These are phyloP conservation scores for Amylocarpus encephaloides DNA, from an alignment of 2,329 filamentous ascomycete genomes.

Conservation along the genomic window DNA sequence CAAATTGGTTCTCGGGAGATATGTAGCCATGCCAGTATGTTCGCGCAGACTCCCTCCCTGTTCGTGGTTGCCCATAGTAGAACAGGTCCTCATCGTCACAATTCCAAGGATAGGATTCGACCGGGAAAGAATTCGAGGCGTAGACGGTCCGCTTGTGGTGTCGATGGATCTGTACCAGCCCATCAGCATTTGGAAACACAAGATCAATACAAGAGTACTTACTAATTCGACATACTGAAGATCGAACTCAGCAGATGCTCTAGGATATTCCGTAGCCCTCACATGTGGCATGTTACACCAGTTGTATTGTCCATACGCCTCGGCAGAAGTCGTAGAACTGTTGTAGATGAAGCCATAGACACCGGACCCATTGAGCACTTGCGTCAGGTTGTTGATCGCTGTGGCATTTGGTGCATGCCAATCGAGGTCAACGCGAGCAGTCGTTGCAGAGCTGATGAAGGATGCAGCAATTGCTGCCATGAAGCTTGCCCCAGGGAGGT, in stretches of 20 bases:
- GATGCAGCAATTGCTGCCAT: constrained; percentile 20
- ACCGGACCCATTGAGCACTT: constrained; percentile 52
- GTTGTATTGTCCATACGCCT: constrained; percentile 61
- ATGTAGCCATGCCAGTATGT: constrained; percentile 62
- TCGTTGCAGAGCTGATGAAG: constrained; percentile 13
- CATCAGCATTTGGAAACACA: neutral
- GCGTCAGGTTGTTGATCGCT: constrained; percentile 54
- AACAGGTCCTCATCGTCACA: constrained; percentile 66
- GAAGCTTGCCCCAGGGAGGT: constrained; percentile 13
- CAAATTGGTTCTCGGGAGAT: constrained; percentile 59
- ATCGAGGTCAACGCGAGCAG: constrained; percentile 18
- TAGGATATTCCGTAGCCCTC: constrained; percentile 57
- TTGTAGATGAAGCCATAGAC: constrained; percentile 72
- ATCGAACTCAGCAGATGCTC: constrained; percentile 48
- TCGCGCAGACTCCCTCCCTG: constrained; percentile 43
- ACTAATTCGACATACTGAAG: constrained; percentile 72
- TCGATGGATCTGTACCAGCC: constrained; percentile 53
- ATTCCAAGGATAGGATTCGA: constrained; percentile 66
- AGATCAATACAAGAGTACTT: constrained; percentile 28
- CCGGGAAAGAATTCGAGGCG: constrained; percentile 67
- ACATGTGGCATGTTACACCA: constrained; percentile 85
- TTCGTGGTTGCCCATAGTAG: constrained; percentile 57
- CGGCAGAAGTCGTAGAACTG: constrained; percentile 50
- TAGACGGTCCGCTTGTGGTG: constrained; percentile 85
- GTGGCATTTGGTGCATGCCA: constrained; percentile 55